Conservation (phyloP, 139 green algal genomes). For the Edaphochlamys debaryana region DNA sequence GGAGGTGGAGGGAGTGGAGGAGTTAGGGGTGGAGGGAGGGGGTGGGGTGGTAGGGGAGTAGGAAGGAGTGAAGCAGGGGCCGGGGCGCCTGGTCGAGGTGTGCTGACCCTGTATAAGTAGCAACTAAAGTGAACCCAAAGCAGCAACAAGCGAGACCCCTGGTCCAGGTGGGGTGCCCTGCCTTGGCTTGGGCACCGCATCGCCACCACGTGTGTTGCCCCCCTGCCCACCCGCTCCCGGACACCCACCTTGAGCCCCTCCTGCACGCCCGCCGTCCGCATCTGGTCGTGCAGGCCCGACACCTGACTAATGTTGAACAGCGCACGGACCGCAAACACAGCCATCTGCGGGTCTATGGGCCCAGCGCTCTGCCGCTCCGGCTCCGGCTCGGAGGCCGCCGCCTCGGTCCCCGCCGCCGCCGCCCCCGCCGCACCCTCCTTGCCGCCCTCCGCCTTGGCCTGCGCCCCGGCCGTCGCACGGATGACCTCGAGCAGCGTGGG, state of each 20-base stretch:
- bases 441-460: neutral
- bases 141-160: too few species aligned
- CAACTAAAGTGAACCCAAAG: too few species aligned
- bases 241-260: constrained; percentile 15
- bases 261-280: constrained; percentile 20
- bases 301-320: constrained; percentile 30
- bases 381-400: neutral
- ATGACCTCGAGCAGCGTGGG: constrained; percentile 29
- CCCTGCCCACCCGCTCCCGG: too few species aligned
- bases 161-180: too few species aligned
- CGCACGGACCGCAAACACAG: constrained; percentile 19
- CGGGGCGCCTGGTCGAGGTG: too few species aligned
- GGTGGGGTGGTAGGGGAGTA: too few species aligned
- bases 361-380: neutral
- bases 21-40: too few species aligned
- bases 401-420: neutral
- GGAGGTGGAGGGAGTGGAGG: too few species aligned
- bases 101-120: too few species aligned
- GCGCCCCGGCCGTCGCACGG: neutral
- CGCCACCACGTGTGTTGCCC: too few species aligned
- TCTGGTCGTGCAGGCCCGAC: constrained; percentile 7
- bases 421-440: neutral
- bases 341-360: constrained; percentile 1
- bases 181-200: too few species aligned
- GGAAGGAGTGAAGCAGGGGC: too few species aligned